phyloP scores from a whole-genome alignment of 1,284 basidiomycete genomes.

The Taiwanofungus camphoratus region DNA sequence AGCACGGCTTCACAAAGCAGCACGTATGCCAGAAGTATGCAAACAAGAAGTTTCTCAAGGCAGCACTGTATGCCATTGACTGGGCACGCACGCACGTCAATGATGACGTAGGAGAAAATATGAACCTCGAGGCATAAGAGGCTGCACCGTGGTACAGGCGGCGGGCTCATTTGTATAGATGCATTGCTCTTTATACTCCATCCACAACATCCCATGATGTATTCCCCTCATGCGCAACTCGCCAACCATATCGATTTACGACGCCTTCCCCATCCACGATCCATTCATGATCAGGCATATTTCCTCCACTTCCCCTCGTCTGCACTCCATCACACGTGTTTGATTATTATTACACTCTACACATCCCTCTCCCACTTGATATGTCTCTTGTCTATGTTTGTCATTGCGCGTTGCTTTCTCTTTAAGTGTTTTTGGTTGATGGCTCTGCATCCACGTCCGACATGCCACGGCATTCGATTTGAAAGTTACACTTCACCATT shows the following conservation, averaged over 20 bases:
- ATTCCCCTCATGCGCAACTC: conserved; percentile 6
- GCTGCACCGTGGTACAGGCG: conserved; percentile 3
- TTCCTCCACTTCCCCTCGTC: conserved; percentile 16
- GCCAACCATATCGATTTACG: background rate
- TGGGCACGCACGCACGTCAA: conserved; percentile 45
- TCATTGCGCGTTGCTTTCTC: conserved; percentile 22
- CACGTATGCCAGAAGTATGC: conserved; percentile 97
- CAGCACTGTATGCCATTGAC: conserved; percentile 65
- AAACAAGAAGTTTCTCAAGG: conserved; percentile 95
- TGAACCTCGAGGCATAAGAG: conserved; percentile 40
- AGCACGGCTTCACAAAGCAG: conserved; percentile 75
- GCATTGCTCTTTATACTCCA: no score
- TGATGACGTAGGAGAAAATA: conserved; percentile 33
- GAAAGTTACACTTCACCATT: conserved; percentile 7
- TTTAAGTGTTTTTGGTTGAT: conserved; percentile 18
- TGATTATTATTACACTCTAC: conserved; percentile 24
- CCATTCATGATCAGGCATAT: conserved; percentile 18
- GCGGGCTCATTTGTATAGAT: conserved; percentile 16
- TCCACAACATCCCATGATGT: background rate
- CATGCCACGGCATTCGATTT: conserved; percentile 11
- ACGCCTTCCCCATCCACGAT: conserved; percentile 3
- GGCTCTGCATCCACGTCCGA: conserved; percentile 11
- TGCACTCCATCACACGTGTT: conserved; percentile 24
- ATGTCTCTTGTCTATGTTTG: conserved; percentile 25
- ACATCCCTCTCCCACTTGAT: conserved; percentile 19